A percentile compares a stretch with the other conserved stretches of the same genome.
These are phyloP conservation scores for Barbarea vulgaris DNA, from an alignment of 345 rosid genomes.

Conservation along the genomic window DNA sequence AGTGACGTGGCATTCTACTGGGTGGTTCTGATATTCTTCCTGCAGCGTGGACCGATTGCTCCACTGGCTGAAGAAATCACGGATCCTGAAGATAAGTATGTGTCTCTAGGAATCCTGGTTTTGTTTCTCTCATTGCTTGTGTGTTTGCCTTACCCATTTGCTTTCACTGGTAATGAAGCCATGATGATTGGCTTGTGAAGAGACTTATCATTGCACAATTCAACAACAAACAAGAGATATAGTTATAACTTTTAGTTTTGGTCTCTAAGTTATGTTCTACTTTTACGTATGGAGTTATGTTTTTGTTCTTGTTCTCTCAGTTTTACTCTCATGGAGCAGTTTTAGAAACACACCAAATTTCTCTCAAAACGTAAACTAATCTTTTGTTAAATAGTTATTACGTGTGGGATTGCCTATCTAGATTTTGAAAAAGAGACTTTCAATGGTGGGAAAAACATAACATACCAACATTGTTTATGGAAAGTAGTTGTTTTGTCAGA, in stretches of 20 bases:
- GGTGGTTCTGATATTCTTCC: conserved; percentile 81
- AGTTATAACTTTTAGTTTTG: conserved; percentile 16
- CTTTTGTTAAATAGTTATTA: background rate
- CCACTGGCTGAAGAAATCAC: conserved; percentile 81
- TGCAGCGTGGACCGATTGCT: conserved; percentile 87
- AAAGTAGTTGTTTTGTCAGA: background rate
- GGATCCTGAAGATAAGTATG: conserved; percentile 62
- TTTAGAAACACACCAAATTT: background rate
- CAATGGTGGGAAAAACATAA: background rate
- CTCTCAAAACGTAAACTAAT: background rate
- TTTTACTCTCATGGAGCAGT: background rate
- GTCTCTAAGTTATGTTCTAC: conserved; percentile 7
- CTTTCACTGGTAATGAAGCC: conserved; percentile 56
- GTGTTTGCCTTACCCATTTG: conserved; percentile 85
- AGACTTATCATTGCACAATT: background rate
- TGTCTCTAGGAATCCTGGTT: conserved; percentile 68
- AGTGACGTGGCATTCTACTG: conserved; percentile 91
- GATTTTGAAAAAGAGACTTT: background rate
- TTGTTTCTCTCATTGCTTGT: conserved; percentile 72
- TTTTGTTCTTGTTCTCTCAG: background rate
- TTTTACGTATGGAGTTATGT: background rate
- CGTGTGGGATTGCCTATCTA: background rate
- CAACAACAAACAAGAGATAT: background rate
- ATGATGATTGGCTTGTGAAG: conserved; percentile 45
- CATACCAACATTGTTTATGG: background rate